Evolutionary conservation across 495 filamentous ascomycete genomes (phyloP).

Genomic region (Evernia prunastri): DNA sequence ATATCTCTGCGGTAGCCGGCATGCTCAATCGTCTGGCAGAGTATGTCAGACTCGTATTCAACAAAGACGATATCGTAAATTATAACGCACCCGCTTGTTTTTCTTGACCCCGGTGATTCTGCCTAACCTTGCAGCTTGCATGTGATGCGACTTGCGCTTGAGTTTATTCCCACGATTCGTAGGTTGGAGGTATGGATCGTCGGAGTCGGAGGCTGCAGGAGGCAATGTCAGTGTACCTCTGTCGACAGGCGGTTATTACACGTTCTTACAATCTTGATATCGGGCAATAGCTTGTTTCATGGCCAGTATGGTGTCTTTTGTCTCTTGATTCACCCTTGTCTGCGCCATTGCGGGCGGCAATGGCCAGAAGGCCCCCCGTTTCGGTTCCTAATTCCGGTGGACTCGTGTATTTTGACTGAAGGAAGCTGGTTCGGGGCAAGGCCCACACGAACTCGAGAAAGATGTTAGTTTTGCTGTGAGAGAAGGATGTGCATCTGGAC

Average conservation of each 20-base stretch:
- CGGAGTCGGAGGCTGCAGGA: constrained; percentile 70
- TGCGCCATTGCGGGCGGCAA: constrained; percentile 56
- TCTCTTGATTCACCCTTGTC: constrained; percentile 62
- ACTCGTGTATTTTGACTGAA: not conserved
- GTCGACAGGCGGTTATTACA: not conserved
- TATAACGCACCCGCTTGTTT: constrained; percentile 69
- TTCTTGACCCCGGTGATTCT: constrained; percentile 61
- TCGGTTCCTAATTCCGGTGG: not conserved
- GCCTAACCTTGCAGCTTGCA: constrained; percentile 69
- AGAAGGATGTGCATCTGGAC: not conserved
- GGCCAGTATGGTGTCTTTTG: constrained; percentile 65
- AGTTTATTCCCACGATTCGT: constrained; percentile 93
- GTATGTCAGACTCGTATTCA: constrained; percentile 8
- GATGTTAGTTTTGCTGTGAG: not conserved
- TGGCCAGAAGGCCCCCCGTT: not conserved
- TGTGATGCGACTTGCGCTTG: constrained; percentile 70
- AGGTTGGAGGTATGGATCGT: constrained; percentile 69
- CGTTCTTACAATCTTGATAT: constrained; percentile 49
- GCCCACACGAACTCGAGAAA: not conserved
- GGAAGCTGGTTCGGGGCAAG: not conserved
- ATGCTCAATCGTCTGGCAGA: constrained; percentile 67
- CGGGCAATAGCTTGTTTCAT: constrained; percentile 68
- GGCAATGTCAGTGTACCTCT: constrained; percentile 8
- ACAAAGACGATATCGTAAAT: not conserved
- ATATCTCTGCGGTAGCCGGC: constrained; percentile 79